These are phyloP conservation scores for Tulasnella calospora DNA, from an alignment of 768 basidiomycete species.

Conservation along the genomic window DNA sequence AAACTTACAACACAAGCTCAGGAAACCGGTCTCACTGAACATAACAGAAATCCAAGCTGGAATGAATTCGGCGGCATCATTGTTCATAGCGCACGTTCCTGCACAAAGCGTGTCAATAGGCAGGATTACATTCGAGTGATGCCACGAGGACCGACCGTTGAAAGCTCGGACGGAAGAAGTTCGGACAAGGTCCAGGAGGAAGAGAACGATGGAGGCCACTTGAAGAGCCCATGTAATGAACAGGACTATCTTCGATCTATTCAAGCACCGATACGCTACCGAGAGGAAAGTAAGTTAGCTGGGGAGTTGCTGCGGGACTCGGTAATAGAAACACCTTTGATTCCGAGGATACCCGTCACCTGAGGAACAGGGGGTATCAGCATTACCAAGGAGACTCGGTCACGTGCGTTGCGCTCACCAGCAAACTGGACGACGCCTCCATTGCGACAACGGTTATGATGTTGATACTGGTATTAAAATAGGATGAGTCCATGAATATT, in stretches of 20 bases:
- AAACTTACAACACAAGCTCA: slow-evolving; percentile 56
- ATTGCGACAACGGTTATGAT: slow-evolving; percentile 17
- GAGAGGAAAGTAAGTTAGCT: background rate
- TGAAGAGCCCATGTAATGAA: slow-evolving; percentile 44
- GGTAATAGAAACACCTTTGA: slow-evolving; percentile 39
- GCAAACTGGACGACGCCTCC: slow-evolving; percentile 21
- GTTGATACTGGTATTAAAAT: slow-evolving; percentile 13
- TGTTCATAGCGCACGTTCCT: slow-evolving; percentile 15
- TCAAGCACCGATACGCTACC: slow-evolving; percentile 55
- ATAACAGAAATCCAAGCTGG: slow-evolving; percentile 46
- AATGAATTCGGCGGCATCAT: slow-evolving; percentile 36
- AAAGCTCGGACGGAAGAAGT: slow-evolving; percentile 44
- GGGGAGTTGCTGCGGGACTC: background rate
- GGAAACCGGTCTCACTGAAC: slow-evolving; percentile 52
- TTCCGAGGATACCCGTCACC: slow-evolving; percentile 60
- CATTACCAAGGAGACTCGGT: background rate
- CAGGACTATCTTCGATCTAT: slow-evolving; percentile 54
- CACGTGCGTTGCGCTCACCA: slow-evolving; percentile 13
- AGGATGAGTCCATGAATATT: background rate
- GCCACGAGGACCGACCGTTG: slow-evolving; percentile 41
- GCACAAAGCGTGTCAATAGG: background rate
- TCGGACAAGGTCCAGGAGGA: slow-evolving; percentile 42
- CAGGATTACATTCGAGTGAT: background rate
- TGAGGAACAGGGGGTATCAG: slow-evolving; percentile 31
- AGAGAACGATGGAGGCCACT: slow-evolving; percentile 41